Evolutionary conservation across 768 basidiomycete genomes (phyloP).

Genomic region (Nidula microcarpa): DNA sequence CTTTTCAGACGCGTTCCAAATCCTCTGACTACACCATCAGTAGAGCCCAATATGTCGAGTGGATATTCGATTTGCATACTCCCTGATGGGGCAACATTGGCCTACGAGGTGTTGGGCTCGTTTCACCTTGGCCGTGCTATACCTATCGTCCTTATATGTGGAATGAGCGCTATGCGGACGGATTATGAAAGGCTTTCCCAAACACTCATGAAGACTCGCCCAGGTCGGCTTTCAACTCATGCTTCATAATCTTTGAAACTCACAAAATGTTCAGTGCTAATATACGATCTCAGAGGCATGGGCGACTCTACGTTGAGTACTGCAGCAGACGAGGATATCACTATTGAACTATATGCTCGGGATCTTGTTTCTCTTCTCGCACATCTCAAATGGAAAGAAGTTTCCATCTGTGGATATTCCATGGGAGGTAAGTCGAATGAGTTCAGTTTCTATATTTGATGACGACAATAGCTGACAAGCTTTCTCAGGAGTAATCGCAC

Average conservation of each 20-base stretch:
- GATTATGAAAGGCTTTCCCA: conserved; percentile 35
- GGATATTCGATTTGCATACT: conserved; percentile 22
- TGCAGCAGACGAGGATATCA: conserved; percentile 29
- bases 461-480: neutral
- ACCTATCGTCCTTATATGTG: conserved; percentile 40
- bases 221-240: conserved; percentile 23
- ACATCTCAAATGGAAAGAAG: conserved; percentile 33
- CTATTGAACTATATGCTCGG: conserved; percentile 41
- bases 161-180: conserved; percentile 32
- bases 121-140: conserved; percentile 20
- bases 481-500: conserved; percentile 33
- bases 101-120: conserved; percentile 40
- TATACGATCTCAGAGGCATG: conserved; percentile 48
- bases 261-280: conserved; percentile 25
- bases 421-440: conserved; percentile 40
- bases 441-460: neutral
- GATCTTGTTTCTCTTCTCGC: conserved; percentile 38
- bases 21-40: neutral
- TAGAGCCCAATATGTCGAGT: conserved; percentile 11
- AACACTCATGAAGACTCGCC: conserved; percentile 28
- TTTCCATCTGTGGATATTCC: conserved; percentile 45
- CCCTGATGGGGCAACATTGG: conserved; percentile 39
- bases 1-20: neutral
- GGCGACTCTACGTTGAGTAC: conserved; percentile 35
- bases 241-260: neutral